Conservation (phyloP, 1,139 yeast genomes). For the Tardiomyces blankii region DNA sequence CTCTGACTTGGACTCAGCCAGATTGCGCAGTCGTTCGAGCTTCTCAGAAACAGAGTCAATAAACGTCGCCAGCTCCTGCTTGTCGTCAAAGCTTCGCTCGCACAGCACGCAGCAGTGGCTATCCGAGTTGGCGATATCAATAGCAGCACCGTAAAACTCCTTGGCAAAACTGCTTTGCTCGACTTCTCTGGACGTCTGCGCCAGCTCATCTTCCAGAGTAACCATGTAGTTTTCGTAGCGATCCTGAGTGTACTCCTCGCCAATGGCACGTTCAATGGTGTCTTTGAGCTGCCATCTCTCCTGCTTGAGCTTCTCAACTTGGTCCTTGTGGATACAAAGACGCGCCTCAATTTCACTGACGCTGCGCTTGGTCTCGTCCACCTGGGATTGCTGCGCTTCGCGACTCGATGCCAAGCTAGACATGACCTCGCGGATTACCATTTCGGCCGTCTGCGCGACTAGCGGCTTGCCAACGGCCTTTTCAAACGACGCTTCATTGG, state of each 20-base stretch:
- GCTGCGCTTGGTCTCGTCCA: background rate
- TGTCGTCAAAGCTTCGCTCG: slow-evolving; percentile 43
- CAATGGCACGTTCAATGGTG: slow-evolving; percentile 1
- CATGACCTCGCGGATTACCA: background rate
- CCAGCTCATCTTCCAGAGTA: slow-evolving; percentile 45
- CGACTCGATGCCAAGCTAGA: background rate
- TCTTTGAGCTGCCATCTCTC: slow-evolving; percentile 2
- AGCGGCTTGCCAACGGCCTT: background rate
- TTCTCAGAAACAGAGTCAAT: slow-evolving; percentile 24
- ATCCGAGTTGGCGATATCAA: slow-evolving; percentile 41
- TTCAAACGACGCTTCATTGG: background rate
- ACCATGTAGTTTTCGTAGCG: background rate
- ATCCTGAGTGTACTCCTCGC: slow-evolving; percentile 1
- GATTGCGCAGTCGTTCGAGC: slow-evolving; percentile 16
- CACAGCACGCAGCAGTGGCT: slow-evolving; percentile 56
- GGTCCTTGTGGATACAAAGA: background rate
- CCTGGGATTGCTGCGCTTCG: background rate
- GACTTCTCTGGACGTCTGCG: slow-evolving; percentile 46
- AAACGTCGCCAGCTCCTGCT: slow-evolving; percentile 26
- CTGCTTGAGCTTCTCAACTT: background rate
- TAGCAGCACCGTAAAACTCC: slow-evolving; percentile 53
- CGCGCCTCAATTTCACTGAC: background rate
- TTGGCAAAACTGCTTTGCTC: slow-evolving; percentile 57
- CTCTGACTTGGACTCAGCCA: slow-evolving; percentile 5
- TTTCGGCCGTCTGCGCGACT: background rate